phyloP scores from a whole-genome alignment of 2,329 filamentous ascomycete species.

The Harringtonia lauricola region DNA sequence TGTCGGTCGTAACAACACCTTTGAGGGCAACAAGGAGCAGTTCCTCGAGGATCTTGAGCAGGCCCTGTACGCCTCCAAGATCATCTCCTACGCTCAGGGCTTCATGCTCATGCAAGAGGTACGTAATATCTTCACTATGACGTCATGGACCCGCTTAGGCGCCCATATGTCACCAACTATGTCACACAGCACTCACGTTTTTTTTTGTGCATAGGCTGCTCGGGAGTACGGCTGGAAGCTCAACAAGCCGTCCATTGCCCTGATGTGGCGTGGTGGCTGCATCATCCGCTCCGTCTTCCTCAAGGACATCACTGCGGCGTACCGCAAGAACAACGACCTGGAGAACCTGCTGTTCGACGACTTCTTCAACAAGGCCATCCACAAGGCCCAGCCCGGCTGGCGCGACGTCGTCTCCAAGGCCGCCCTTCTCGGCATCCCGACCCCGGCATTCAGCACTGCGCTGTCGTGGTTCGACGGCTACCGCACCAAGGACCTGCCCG shows the following conservation, averaged over 20 bases:
- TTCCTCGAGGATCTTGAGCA: conserved; percentile 98
- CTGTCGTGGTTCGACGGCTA: conserved; percentile 99
- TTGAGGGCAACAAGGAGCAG: conserved; percentile 81
- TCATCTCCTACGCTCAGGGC: conserved; percentile 98
- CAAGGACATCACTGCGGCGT: conserved; percentile 97
- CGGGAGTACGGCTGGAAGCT: conserved; percentile 97
- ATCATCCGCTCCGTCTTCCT: conserved; percentile 99
- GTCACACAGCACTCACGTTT: no score
- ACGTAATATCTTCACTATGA: conserved; percentile 23
- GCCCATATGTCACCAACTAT: no score
- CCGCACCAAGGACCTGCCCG: conserved; percentile 91
- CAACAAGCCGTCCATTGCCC: conserved; percentile 98
- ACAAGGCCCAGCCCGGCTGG: conserved; percentile 90
- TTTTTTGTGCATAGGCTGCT: conserved; percentile 54
- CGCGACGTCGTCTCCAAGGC: conserved; percentile 84
- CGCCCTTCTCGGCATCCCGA: conserved; percentile 89
- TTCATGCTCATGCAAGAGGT: conserved; percentile 99
- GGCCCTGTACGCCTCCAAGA: conserved; percentile 98
- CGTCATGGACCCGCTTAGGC: conserved; percentile 10
- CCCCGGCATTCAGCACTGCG: conserved; percentile 91
- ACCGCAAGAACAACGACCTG: conserved; percentile 86
- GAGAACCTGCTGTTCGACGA: conserved; percentile 98
- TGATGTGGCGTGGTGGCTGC: conserved; percentile 99
- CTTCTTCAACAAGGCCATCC: conserved; percentile 99
- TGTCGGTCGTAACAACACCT: conserved; percentile 64